phyloP scores from a whole-genome alignment of 129 eudicot species.

The Calendula officinalis region DNA sequence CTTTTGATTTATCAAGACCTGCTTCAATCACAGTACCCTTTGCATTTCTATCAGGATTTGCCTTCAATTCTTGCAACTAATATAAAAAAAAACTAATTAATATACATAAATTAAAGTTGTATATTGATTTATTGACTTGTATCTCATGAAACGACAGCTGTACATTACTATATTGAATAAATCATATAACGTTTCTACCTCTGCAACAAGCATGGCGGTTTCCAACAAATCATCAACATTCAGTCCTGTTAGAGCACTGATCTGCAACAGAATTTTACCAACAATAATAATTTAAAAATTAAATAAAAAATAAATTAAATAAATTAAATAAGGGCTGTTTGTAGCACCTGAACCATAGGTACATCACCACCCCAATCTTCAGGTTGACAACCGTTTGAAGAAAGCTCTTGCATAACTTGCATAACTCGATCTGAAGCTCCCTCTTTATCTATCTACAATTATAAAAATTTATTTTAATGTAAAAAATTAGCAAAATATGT shows the following conservation, averaged over 20 bases:
- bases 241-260: conserved; percentile 91
- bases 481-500: background rate
- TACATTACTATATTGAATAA: too few species aligned
- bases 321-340: conserved; percentile 15
- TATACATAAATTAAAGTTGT: background rate
- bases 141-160: too few species aligned
- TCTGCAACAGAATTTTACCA: conserved; percentile 39
- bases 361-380: conserved; percentile 99
- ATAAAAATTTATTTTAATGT: conserved; percentile 6
- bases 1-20: conserved; percentile 92
- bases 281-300: conserved; percentile 5
- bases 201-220: conserved; percentile 94
- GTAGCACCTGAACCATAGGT: conserved; percentile 85
- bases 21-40: conserved; percentile 96
- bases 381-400: conserved; percentile 76
- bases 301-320: background rate
- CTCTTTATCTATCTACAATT: conserved; percentile 81
- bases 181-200: conserved; percentile 38
- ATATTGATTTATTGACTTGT: too few species aligned
- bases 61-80: conserved; percentile 94
- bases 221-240: conserved; percentile 89
- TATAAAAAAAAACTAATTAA: conserved; percentile 8
- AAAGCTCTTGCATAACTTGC: conserved; percentile 96
- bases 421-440: conserved; percentile 95
- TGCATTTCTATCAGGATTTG: conserved; percentile 85